Base-by-base conservation (phyloP, 495 filamentous ascomycete species). In the Talaromyces liani region DNA sequence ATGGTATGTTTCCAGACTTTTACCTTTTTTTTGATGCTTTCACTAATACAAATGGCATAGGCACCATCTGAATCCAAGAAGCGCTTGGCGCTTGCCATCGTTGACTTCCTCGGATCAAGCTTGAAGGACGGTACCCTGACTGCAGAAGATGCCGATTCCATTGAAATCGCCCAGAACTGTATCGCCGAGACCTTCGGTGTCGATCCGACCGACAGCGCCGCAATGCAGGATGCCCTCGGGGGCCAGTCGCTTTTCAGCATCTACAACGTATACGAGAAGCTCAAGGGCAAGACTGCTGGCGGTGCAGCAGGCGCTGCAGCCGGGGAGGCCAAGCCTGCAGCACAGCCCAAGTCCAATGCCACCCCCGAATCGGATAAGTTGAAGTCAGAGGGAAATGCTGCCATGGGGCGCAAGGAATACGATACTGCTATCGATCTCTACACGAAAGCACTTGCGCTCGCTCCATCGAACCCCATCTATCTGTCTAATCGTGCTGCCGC, bases 401-500 rank as follows among this genome's bases (percentile, higher is more conserved):
- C 93, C 47, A 98, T 98, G 93, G 84, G 88, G 29, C 82, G 87
- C 71, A 96, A 95, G 76, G 91, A 98, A 75, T 95, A 96, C 79
- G 64, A 77, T 6, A 68, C 75, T 33, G 94, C 94, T 61, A 91
- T 98, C 75, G 85, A 90, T 64, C 72, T 87, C 62, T 98, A 98
- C 81, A 91, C 88, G 24, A 78, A 91, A 70, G 94, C 94, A 18
- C 82, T 98, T 34, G 80, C 82, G 45, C 77, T 97, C 39, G 74
- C 90, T 68, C 92, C 95, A 6, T 77, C 84, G 54, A 97, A 98
- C 79, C 90, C 94, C 33, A 93, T 98, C 75, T 98, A 93, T 80
- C 90, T 98, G 29, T 96, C 91, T 65, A 98, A 98, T 83, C 92
- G 94, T 57, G 95, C 94, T 5, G 94, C 94, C 18, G 94, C 94